Evolutionary conservation across 164 flowering plant species (phyloP).

Genomic region (Magnolia sinica): DNA sequence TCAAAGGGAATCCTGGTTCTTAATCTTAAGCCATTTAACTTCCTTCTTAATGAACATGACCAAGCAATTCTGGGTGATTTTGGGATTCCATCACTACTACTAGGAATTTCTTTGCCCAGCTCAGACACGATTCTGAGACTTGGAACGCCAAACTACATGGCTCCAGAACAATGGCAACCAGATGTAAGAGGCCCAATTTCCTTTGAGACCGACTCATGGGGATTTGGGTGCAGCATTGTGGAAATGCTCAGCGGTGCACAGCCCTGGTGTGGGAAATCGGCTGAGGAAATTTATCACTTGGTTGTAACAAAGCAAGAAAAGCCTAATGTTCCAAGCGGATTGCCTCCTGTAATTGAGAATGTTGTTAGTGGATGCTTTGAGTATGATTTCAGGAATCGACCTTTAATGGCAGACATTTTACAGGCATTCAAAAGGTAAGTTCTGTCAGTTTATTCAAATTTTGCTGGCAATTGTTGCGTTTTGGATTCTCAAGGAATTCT

Average conservation of each 20-base stretch:
- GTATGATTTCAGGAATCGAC: constrained; percentile 81
- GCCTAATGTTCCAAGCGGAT: constrained; percentile 66
- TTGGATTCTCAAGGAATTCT: neutral
- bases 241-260: constrained; percentile 83
- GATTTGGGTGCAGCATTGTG: constrained; percentile 82
- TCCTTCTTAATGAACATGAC: constrained; percentile 64
- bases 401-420: constrained; percentile 59
- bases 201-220: constrained; percentile 93
- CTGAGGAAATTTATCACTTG: constrained; percentile 55
- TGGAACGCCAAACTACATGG: constrained; percentile 94
- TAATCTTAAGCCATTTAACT: constrained; percentile 81
- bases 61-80: constrained; percentile 71
- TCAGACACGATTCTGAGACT: constrained; percentile 51
- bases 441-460: neutral
- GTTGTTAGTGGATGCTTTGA: constrained; percentile 83
- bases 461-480: neutral
- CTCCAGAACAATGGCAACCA: constrained; percentile 97
- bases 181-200: constrained; percentile 83
- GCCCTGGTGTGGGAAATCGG: constrained; percentile 79
- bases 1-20: constrained; percentile 61
- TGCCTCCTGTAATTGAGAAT: constrained; percentile 74
- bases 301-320: constrained; percentile 78
- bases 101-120: constrained; percentile 51
- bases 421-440: constrained; percentile 63
- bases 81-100: constrained; percentile 72